phyloP scores from a whole-genome alignment of 306 rosid genomes.

The Spatholobus suberectus region DNA sequence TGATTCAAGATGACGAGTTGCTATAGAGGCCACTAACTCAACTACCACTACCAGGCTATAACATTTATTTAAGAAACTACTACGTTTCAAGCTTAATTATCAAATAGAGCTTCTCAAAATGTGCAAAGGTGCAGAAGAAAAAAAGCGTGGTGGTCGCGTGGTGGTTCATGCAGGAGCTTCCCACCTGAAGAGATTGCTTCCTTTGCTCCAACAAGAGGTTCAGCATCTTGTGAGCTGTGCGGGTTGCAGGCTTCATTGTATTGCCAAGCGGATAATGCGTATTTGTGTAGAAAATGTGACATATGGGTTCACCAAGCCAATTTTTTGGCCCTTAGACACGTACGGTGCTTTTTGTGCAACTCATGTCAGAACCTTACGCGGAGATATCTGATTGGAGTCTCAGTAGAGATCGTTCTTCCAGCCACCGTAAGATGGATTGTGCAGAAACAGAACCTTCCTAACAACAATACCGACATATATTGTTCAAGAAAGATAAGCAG shows the following conservation, averaged over 20 bases:
- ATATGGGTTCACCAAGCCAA: conserved; percentile 80
- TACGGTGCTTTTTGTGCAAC: conserved; percentile 71
- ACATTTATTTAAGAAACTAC: conserved; percentile 14
- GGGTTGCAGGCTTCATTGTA: conserved; percentile 64
- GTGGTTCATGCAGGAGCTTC: conserved; percentile 24
- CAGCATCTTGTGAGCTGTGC: conserved; percentile 67
- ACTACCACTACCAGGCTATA: background rate
- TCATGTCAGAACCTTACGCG: conserved; percentile 69
- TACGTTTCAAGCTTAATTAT: background rate
- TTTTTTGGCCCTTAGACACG: conserved; percentile 75
- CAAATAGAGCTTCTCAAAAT: conserved; percentile 48
- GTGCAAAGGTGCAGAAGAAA: conserved; percentile 65
- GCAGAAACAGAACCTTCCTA: conserved; percentile 29
- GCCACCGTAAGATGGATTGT: conserved; percentile 27
- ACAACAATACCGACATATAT: conserved; percentile 3
- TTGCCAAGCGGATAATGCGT: conserved; percentile 79
- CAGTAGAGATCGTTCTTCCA: conserved; percentile 54
- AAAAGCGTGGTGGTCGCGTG: conserved; percentile 36
- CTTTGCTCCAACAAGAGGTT: background rate
- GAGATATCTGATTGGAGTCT: conserved; percentile 61
- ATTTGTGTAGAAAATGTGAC: conserved; percentile 77
- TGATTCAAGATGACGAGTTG: conserved; percentile 16
- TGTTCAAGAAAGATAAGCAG: conserved; percentile 37
- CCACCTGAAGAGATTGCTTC: conserved; percentile 16
- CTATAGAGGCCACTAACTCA: conserved; percentile 31